These are phyloP conservation scores for Potentilla sterilis DNA, from an alignment of 306 rosid genomes.

Conservation along the genomic window DNA sequence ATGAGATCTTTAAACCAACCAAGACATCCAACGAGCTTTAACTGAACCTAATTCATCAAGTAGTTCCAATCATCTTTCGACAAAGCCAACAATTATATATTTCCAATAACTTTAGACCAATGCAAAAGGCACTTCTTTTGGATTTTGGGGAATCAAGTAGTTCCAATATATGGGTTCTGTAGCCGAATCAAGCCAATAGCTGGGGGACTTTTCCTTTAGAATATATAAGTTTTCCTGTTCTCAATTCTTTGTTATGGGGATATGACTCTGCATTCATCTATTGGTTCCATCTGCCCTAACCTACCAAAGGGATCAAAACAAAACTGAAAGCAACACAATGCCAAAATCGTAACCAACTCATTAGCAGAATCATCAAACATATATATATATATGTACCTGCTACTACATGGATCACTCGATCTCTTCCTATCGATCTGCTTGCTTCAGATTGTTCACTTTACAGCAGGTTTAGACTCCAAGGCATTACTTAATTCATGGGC, in stretches of 20 bases:
- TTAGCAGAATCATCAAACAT: constrained; percentile 18
- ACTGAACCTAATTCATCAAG: background rate
- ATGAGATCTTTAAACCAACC: constrained; percentile 1
- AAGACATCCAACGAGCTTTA: background rate
- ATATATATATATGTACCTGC: background rate
- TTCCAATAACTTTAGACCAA: background rate
- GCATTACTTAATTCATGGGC: constrained; percentile 8
- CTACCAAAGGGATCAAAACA: constrained; percentile 39
- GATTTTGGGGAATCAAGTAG: too few species aligned
- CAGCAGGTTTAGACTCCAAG: constrained; percentile 8
- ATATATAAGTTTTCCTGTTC: constrained; percentile 36
- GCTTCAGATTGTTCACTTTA: constrained; percentile 17
- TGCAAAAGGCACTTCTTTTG: background rate
- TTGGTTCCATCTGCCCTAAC: constrained; percentile 45
- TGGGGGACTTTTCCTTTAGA: constrained; percentile 34
- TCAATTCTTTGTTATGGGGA: constrained; percentile 25
- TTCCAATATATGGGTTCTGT: background rate
- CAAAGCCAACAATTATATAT: background rate
- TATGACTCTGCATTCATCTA: constrained; percentile 39
- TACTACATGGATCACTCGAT: background rate
- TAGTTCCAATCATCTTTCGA: background rate
- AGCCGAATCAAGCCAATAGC: constrained; percentile 18
- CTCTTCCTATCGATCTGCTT: constrained; percentile 10
- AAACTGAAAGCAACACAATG: constrained; percentile 32
- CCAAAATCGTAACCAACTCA: constrained; percentile 30